Percentiles rank a stretch among this genome's conserved stretches.
Evolutionary conservation across 768 basidiomycete genomes (phyloP).

Genomic region (Mycena pura): DNA sequence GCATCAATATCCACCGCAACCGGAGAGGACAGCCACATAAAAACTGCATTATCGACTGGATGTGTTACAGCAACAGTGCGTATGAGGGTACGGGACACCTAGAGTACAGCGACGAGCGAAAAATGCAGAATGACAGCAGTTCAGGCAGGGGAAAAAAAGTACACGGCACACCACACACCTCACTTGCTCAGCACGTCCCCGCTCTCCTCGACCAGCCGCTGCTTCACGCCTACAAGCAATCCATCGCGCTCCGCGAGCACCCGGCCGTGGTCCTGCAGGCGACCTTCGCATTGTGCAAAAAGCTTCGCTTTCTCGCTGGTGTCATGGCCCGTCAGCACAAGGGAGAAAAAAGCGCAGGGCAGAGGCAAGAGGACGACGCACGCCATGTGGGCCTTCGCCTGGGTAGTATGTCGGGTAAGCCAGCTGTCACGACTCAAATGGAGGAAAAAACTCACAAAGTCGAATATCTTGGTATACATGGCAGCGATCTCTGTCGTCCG

Average conservation of each 20-base stretch:
- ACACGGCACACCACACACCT: not conserved
- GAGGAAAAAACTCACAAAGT: constrained; percentile 48
- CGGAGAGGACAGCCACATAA: too few species aligned
- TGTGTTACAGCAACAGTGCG: too few species aligned
- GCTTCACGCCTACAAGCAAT: constrained; percentile 44
- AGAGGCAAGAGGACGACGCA: constrained; percentile 32
- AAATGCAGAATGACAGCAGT: too few species aligned
- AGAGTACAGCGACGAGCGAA: too few species aligned
- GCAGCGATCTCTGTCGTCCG: constrained; percentile 45
- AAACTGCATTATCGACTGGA: too few species aligned
- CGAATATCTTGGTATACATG: constrained; percentile 52
- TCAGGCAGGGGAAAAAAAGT: too few species aligned
- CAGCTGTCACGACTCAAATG: not conserved
- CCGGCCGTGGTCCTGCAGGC: constrained; percentile 47
- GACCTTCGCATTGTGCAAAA: constrained; percentile 50
- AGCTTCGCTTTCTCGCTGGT: constrained; percentile 54
- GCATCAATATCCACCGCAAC: too few species aligned
- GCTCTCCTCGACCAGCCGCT: constrained; percentile 49
- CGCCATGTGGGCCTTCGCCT: constrained; percentile 61
- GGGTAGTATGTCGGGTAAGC: not conserved
- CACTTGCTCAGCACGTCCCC: constrained; percentile 41
- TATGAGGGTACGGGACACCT: too few species aligned
- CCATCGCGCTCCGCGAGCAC: constrained; percentile 49
- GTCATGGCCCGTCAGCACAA: not conserved
- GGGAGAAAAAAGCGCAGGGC: not conserved